Evolutionary conservation across 257 asterid genomes (phyloP).

Genomic region (Lavandula angustifolia): DNA sequence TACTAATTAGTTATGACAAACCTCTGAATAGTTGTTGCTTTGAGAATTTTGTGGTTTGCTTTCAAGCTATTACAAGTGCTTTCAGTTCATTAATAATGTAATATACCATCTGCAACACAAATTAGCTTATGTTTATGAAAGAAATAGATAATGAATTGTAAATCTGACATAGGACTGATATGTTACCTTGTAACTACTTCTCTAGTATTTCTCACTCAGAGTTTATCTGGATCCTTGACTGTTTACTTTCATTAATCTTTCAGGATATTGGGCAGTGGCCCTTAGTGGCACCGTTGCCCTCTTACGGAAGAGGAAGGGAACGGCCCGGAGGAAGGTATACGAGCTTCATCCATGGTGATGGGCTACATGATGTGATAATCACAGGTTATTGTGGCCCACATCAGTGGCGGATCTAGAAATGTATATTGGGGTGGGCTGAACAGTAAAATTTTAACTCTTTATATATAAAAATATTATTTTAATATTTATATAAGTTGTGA

Average conservation of each 20-base stretch:
- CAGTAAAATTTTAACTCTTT: too few relatives aligned
- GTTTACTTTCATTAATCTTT: conserved; percentile 31
- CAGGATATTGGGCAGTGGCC: conserved; percentile 77
- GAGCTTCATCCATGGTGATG: conserved; percentile 91
- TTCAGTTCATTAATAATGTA: background rate
- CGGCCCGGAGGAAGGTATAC: conserved; percentile 87
- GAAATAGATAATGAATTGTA: background rate
- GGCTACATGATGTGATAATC: conserved; percentile 85
- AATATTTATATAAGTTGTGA: too few relatives aligned
- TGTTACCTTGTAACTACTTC: background rate
- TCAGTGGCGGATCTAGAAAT: background rate
- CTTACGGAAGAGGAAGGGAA: conserved; percentile 97
- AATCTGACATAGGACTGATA: background rate
- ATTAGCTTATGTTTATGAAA: background rate
- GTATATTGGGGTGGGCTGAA: too few relatives aligned
- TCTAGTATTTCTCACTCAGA: background rate
- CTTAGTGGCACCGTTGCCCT: conserved; percentile 78
- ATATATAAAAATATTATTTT: too few relatives aligned
- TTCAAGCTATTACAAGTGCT: background rate
- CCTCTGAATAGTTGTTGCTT: background rate
- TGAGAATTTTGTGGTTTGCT: conserved; percentile 1
- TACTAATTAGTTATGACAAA: background rate
- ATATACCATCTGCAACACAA: background rate
- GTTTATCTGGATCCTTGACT: conserved; percentile 1
- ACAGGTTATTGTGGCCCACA: conserved; percentile 53